Base-by-base conservation (phyloP, 495 filamentous ascomycete species). In the Trichoderma orchidacearum region DNA sequence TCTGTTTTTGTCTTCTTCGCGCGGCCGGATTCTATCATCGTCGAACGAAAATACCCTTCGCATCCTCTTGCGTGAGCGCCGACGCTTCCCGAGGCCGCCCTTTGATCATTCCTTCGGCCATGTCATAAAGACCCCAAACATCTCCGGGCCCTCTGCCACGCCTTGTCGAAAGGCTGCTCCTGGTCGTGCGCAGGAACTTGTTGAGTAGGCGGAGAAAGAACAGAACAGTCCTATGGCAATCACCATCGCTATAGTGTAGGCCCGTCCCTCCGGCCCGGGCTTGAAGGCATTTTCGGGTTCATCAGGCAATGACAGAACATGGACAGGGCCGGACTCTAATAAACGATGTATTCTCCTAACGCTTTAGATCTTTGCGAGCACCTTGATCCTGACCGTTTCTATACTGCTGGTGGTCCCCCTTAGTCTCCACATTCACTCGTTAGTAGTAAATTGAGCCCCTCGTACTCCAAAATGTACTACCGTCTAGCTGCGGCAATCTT, bases 401-500 rank as follows among this genome's bases (percentile, higher is more conserved):
- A 36, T 36, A 36, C 34, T 36, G 34, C 34, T 36, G 34, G 34
- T 36, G 34, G 12, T 36, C 34, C 34, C 34, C 34, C 34, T 36
- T 36, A 6, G 13, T 36, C 5, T 15, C 34, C 34, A 36, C 34
- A 15, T 15, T 36, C 34, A 36, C 34, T 36, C 34, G 34, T n/a
- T n/a, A n/a, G n/a, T 36, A 32, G 30, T 32, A 32, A 12, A 32
- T 32, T 32, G 30, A 32, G 30, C 30, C 30, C n/a, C 30, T 32
- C 30, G 30, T 5, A 36, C 34, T 36, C 34, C 34, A 15, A 36
- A 36, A 6, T 36, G 34, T 36, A 36, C 34, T 36, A 36, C 34
- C 34, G 34, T 36, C 34, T 3, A 36, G 34, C 34, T 36, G 34
- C 45, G 45, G 45, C 45, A 25, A 73, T 34, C 41, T 71, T 76